These are phyloP conservation scores for Cardamine resedifolia DNA, from an alignment of 345 rosid species.

Conservation along the genomic window DNA sequence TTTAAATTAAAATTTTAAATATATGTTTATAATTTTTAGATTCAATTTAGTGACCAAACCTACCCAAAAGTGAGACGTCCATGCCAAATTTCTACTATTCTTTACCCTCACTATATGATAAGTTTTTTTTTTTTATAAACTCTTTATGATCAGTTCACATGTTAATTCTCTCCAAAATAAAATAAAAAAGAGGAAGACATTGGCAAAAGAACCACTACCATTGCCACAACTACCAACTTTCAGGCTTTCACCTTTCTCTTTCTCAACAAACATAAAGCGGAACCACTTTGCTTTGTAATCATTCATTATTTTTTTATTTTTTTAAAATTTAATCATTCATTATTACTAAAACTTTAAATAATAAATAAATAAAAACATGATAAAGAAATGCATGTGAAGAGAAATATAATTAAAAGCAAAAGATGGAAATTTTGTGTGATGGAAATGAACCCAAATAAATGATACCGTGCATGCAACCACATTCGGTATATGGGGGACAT, in stretches of 20 bases:
- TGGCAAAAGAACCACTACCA: constrained; percentile 22
- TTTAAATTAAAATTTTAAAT: no score
- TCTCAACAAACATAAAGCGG: constrained; percentile 26
- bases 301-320: no score
- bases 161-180: not conserved
- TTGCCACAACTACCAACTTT: constrained; percentile 23
- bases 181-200: not conserved
- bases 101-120: not conserved
- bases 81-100: not conserved
- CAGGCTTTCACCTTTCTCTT: constrained; percentile 23
- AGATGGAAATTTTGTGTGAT: constrained; percentile 14
- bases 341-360: not conserved
- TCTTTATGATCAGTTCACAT: not conserved
- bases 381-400: constrained; percentile 7
- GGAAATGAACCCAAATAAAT: not conserved
- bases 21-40: no score
- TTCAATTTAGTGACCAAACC: no score
- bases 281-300: constrained; percentile 26
- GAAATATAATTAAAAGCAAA: constrained; percentile 18
- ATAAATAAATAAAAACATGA: not conserved
- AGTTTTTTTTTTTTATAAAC: not conserved
- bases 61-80: not conserved
- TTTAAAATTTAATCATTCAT: constrained; percentile 29
- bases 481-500: no score
- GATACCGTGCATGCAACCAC: constrained; percentile 11